phyloP scores from a whole-genome alignment of 2,329 filamentous ascomycete species.

The Fusarium tuaranense region DNA sequence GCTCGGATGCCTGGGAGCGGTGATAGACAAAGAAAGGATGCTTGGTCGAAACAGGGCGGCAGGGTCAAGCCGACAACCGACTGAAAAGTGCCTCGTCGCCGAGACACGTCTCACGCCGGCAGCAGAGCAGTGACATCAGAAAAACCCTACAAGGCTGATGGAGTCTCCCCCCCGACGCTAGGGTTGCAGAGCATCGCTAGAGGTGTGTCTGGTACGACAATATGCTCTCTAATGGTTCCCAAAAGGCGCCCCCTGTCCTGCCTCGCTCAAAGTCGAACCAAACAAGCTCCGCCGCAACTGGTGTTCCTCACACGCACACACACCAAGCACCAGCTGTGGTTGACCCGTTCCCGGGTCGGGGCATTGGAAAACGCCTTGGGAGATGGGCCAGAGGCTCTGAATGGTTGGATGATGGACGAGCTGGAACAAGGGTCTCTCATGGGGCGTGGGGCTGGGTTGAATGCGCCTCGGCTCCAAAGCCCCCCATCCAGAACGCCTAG shows the following conservation, averaged over 20 bases:
- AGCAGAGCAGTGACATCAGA: slow-evolving; percentile 38
- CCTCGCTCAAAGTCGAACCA: slow-evolving; percentile 23
- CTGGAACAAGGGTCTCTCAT: slow-evolving; percentile 37
- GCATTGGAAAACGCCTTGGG: slow-evolving; percentile 41
- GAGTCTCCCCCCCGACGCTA: slow-evolving; percentile 8
- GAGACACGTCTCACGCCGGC: slow-evolving; percentile 36
- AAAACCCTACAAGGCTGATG: slow-evolving; percentile 43
- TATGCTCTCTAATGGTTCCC: slow-evolving; percentile 1
- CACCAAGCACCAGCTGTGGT: slow-evolving; percentile 1
- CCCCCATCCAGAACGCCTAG: slow-evolving; percentile 43
- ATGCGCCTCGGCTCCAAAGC: slow-evolving; percentile 43
- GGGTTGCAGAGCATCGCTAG: slow-evolving; percentile 1
- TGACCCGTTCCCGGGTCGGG: slow-evolving; percentile 8
- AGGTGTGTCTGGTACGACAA: not conserved
- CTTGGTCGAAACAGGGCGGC: slow-evolving; percentile 2
- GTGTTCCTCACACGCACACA: slow-evolving; percentile 10
- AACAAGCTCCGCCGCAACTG: slow-evolving; percentile 27
- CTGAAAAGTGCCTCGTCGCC: slow-evolving; percentile 30
- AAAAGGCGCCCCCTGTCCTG: slow-evolving; percentile 16
- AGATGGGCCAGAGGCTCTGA: slow-evolving; percentile 25
- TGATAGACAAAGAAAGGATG: slow-evolving; percentile 8
- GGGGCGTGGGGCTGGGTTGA: slow-evolving; percentile 40
- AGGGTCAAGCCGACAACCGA: slow-evolving; percentile 14
- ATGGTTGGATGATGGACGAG: slow-evolving; percentile 33
- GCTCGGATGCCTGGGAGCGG: slow-evolving; percentile 15